phyloP scores from a whole-genome alignment of 176 grass and related monocot genomes.

The Zizania latifolia region DNA sequence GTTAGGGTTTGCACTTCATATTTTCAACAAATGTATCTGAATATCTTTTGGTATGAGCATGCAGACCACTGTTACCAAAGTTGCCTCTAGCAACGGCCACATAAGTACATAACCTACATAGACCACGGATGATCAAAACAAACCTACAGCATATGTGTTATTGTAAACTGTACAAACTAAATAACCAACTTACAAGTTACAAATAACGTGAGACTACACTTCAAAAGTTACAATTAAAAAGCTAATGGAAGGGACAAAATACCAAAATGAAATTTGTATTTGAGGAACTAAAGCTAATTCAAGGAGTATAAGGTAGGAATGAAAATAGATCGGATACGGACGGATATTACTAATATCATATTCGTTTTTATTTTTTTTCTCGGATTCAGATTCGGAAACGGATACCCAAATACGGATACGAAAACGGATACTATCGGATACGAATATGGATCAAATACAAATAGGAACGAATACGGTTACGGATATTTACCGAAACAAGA shows the following conservation, averaged over 20 bases:
- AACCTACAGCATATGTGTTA: not conserved
- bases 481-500: too few relatives aligned
- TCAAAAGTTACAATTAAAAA: slow-evolving; percentile 15
- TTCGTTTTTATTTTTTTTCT: too few relatives aligned
- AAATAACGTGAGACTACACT: slow-evolving; percentile 6
- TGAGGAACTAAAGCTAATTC: not conserved
- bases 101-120: slow-evolving; percentile 6
- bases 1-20: too few relatives aligned
- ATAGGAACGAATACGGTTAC: too few relatives aligned
- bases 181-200: not conserved
- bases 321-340: too few relatives aligned
- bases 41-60: not conserved
- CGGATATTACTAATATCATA: too few relatives aligned
- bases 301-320: too few relatives aligned
- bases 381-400: too few relatives aligned
- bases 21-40: too few relatives aligned
- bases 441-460: too few relatives aligned
- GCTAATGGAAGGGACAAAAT: slow-evolving; percentile 12
- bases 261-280: not conserved
- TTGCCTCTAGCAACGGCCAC: slow-evolving; percentile 6
- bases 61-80: not conserved
- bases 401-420: too few relatives aligned
- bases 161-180: not conserved
- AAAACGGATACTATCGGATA: too few relatives aligned
- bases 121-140: not conserved